Conservation (phyloP, 805 yeast species). For the Peterozyma xylosa region DNA sequence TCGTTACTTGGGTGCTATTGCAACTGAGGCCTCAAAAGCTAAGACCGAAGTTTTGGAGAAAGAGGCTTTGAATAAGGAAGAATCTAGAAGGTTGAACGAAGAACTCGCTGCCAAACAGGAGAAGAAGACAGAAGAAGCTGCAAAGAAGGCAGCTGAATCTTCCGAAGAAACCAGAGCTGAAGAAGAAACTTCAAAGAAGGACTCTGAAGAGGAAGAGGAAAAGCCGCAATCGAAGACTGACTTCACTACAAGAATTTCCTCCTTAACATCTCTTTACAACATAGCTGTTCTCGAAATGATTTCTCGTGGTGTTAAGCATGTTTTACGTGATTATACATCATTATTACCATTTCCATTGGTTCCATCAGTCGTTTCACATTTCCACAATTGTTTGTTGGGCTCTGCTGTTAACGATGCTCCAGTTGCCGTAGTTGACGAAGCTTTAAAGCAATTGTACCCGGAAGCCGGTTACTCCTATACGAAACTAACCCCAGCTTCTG, state of each 20-base stretch:
- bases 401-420: constrained; percentile 31
- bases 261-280: constrained; percentile 37
- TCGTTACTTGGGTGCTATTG: constrained; percentile 75
- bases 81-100: constrained; percentile 17
- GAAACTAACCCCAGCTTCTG: constrained; percentile 35
- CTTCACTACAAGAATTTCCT: constrained; percentile 32
- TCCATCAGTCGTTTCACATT: constrained; percentile 57
- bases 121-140: constrained; percentile 19
- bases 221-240: constrained; percentile 26
- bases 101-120: constrained; percentile 26
- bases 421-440: constrained; percentile 30
- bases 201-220: constrained; percentile 21
- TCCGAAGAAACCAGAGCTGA: constrained; percentile 23
- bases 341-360: constrained; percentile 45
- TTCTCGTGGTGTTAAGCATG: constrained; percentile 73
- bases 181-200: constrained; percentile 23
- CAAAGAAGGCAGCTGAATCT: constrained; percentile 25
- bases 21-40: constrained; percentile 26
- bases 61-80: constrained; percentile 19
- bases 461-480: constrained; percentile 32
- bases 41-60: constrained; percentile 19
- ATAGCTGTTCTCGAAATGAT: constrained; percentile 62
- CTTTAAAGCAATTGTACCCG: constrained; percentile 31
- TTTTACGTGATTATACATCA: constrained; percentile 43
- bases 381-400: constrained; percentile 68